Base-by-base conservation (phyloP, 78 protist genomes). In the Creolimax fragrantissima region DNA sequence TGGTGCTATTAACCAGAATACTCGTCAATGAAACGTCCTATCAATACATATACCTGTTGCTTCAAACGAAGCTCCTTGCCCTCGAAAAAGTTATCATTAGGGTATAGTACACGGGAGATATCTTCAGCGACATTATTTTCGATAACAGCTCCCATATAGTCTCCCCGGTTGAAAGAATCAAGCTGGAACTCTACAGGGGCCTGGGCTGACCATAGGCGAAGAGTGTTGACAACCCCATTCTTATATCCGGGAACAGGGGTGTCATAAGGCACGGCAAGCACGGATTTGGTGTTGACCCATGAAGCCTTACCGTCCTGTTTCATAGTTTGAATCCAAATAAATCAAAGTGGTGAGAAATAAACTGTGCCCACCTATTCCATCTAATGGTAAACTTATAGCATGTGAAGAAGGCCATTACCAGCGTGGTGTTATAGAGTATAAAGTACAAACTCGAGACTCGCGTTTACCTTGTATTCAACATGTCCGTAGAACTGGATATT, bases 41-140 rank as follows among this genome's bases (percentile, higher is more conserved):
- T n/a, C n/a, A n/a, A n/a, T n/a, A n/a, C n/a, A n/a, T n/a, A n/a
- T n/a, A n/a, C n/a, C n/a, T n/a, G 97, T 90, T 98, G 99, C 95
- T 97, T 97, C 90, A 98, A 92, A 6, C 99, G 89, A 42, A 98
- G 94, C 92, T 96, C 98, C 74, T 95, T 95, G 39, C 99, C 99
- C 66, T 85, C 95, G 84, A 91, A 91, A 58, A 93, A 93, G 88
- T 95, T 95, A 95, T 97, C 98, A 93, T 98, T 97, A 81, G 99
- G 99, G 92, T 98, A 98, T 43, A 98, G 96, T 5, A 97, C 99
- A 2, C 94, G 83, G 37, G 98, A 93, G 93, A 98, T 96, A 88
- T 95, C 95, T 85, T 95, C 98, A 0, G 97, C 95, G 5, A 90
- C 89, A 93, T 97, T 97, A 86, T 94, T 91, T 42, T 92, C 96